Base-by-base conservation (phyloP, 192 early-diverging fungal genomes). In the Pilaira anomala region DNA sequence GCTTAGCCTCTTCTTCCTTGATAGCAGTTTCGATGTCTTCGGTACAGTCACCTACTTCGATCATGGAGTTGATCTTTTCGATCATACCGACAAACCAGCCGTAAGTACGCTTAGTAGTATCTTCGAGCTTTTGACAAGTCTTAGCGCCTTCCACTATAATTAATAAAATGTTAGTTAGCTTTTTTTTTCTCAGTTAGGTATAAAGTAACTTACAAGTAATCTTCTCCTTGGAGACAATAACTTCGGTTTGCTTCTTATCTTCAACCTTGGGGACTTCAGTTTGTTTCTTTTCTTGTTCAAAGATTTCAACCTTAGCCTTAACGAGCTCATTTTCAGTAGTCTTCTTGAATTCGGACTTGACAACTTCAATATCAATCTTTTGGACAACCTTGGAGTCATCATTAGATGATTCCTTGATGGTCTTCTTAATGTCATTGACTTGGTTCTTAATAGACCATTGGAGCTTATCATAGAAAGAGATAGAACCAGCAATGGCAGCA, bases 71-170 rank as follows among this genome's bases (percentile, higher is more conserved):
- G 22, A 63, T 21, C 16, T 41, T 49, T 11, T 21, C 21, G 25
- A 52, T 30, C 3, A 63, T 21, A 51, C 36, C 13, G 24, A 29
- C 1, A 14, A 63, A 63, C 62, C 62, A 63, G 13, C 48, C 24
- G 18, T 26, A 41, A 26, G 50, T 30, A n/a, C 16, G 39, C 0
- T 25, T 28, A 48, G 42, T 28, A 30, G 42, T 12, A 9, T 60
- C 41, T n/a, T 12, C 19, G 5, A 49, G 26, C 19, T 14, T 49
- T 11, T 46, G 21, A 21, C 29, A 26, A 4, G 16, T 30, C 24
- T 53, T 30, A 30, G 16, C 51, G 13, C 51, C 29, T 26, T 53
- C 51, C 25, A 53, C 12, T 8, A 26, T 22, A 30, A 33, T 13
- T 29, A 13, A 16, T 22, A 12, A 8, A 14, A 2, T 22, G n/a